Evolutionary conservation across 768 basidiomycete genomes (phyloP).

Genomic region (Termitomyces titanicus): DNA sequence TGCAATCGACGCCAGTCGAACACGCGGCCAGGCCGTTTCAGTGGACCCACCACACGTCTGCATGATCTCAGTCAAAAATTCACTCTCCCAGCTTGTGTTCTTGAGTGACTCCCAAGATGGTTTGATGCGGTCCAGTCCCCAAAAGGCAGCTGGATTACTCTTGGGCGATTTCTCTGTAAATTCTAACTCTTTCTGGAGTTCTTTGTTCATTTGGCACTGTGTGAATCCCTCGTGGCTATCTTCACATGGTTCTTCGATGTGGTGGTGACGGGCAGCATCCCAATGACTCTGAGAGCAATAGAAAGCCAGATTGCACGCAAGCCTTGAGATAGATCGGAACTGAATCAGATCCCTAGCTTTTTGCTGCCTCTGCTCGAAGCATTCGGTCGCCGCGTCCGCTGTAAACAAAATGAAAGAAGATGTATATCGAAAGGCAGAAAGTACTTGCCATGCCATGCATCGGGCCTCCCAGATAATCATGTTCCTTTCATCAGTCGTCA

Average conservation of each 20-base stretch:
- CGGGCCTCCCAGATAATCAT: constrained; percentile 19
- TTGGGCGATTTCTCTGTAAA: constrained; percentile 3
- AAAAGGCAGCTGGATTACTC: constrained; percentile 21
- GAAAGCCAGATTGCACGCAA: constrained; percentile 23
- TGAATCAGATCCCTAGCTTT: background rate
- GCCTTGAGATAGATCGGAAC: constrained; percentile 11
- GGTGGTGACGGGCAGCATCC: constrained; percentile 14
- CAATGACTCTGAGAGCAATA: constrained; percentile 24
- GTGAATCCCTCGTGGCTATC: constrained; percentile 19
- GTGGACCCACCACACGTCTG: background rate
- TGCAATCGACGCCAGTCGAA: constrained; percentile 22
- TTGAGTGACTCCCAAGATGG: constrained; percentile 22
- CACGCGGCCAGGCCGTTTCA: constrained; percentile 9
- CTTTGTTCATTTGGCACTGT: constrained; percentile 23
- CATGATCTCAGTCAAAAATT: constrained; percentile 19
- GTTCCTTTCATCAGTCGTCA: constrained; percentile 11
- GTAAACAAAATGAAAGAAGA: background rate
- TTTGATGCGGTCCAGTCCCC: constrained; percentile 28
- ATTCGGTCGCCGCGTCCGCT: constrained; percentile 23
- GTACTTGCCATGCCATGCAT: constrained; percentile 20
- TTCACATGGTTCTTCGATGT: constrained; percentile 15
- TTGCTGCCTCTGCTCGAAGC: constrained; percentile 18
- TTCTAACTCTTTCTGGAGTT: constrained; percentile 15
- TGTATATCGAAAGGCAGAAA: background rate
- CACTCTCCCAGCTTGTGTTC: constrained; percentile 21